Percentiles rank a stretch among this genome's conserved stretches.
phyloP scores from a whole-genome alignment of 768 basidiomycete species.

The Crassisporium funariophilum region DNA sequence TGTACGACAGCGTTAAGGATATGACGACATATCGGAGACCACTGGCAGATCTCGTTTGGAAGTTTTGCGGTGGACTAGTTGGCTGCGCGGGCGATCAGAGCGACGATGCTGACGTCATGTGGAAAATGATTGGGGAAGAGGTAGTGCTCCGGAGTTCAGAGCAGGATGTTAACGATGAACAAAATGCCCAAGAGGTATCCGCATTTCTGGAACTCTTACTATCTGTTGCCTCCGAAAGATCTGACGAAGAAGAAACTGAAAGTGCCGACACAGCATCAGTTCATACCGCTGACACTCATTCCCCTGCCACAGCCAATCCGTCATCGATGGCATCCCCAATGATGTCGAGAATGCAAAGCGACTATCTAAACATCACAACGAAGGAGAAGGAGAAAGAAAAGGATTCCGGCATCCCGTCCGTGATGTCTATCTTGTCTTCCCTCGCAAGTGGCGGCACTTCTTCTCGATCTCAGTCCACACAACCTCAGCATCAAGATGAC shows the following conservation, averaged over 20 bases:
- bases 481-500: slow-evolving; percentile 41
- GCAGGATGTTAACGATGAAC: slow-evolving; percentile 23
- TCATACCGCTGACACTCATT: slow-evolving; percentile 40
- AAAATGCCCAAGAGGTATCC: slow-evolving; percentile 22
- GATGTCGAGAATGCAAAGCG: slow-evolving; percentile 61
- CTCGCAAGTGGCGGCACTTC: slow-evolving; percentile 48
- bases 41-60: slow-evolving; percentile 55
- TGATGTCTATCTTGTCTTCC: slow-evolving; percentile 67
- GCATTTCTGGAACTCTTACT: slow-evolving; percentile 44
- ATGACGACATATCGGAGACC: slow-evolving; percentile 64
- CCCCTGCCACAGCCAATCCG: slow-evolving; percentile 30
- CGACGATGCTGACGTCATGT: slow-evolving; percentile 45
- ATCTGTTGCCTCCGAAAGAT: slow-evolving; percentile 35
- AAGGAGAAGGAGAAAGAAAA: slow-evolving; percentile 50
- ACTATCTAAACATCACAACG: slow-evolving; percentile 41
- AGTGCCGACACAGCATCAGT: slow-evolving; percentile 40
- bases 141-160: slow-evolving; percentile 58
- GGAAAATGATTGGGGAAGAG: slow-evolving; percentile 71
- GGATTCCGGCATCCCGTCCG: slow-evolving; percentile 49
- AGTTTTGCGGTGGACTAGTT: slow-evolving; percentile 36
- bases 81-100: slow-evolving; percentile 27
- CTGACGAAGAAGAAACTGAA: slow-evolving; percentile 46
- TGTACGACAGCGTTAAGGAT: slow-evolving; percentile 70
- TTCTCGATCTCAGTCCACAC: slow-evolving; percentile 62
- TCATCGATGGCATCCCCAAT: slow-evolving; percentile 51